Evolutionary conservation across 1,284 basidiomycete genomes (phyloP).

Genomic region (Marasmius tenuissimus): DNA sequence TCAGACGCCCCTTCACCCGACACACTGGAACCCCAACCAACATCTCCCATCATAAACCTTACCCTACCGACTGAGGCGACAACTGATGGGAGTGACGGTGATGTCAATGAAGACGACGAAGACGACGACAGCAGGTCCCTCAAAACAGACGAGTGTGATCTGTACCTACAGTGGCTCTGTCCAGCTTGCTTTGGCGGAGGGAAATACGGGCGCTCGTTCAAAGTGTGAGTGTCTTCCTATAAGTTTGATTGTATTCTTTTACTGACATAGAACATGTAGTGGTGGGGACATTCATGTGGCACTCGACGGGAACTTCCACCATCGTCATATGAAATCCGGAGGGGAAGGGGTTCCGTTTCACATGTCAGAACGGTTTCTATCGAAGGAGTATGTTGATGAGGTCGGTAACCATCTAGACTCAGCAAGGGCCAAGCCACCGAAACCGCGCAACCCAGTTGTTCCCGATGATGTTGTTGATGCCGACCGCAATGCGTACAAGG

Average conservation of each 20-base stretch:
- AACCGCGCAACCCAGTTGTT: neutral
- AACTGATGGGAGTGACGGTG: too few species aligned
- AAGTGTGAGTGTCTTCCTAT: neutral
- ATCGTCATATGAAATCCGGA: constrained; percentile 6
- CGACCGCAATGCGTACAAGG: constrained; percentile 16
- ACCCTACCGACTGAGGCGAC: too few species aligned
- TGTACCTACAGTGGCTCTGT: neutral
- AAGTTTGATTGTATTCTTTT: neutral
- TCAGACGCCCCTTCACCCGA: too few species aligned
- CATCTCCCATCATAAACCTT: too few species aligned
- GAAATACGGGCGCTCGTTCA: neutral
- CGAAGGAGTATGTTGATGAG: constrained; percentile 5
- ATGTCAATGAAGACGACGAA: too few species aligned
- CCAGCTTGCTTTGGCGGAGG: neutral
- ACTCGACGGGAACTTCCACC: constrained; percentile 12
- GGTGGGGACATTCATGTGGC: constrained; percentile 4
- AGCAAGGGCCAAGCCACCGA: neutral
- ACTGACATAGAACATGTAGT: neutral
- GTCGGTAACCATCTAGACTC: constrained; percentile 3
- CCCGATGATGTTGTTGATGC: constrained; percentile 15
- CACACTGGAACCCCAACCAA: too few species aligned
- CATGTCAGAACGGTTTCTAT: neutral
- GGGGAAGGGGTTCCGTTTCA: constrained; percentile 6
- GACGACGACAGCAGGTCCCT: too few species aligned
- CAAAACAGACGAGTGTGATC: too few species aligned